Evolutionary conservation across 495 filamentous ascomycete genomes (phyloP), one percentile per base, ranked within the genome.

Genomic region (Penicillium ucsense): DNA sequence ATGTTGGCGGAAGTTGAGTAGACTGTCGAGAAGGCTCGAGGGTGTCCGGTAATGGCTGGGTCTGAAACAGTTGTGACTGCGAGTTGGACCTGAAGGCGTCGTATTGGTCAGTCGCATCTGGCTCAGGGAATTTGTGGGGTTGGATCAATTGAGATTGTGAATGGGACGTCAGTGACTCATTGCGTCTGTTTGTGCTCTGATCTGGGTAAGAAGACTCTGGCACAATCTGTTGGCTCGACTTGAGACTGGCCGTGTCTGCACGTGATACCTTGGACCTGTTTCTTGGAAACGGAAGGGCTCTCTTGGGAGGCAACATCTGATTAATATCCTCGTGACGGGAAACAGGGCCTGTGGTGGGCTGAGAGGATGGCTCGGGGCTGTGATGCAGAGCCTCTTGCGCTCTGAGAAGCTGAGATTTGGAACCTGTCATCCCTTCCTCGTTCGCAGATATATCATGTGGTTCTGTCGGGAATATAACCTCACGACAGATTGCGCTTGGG

Each of bases 301-400:
- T 50, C 45, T 62, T 71, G n/a, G 74, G 74, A 12, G 74, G 74
- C 6, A 74, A 54, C 48, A 67, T 59, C 32, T 68, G 58, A 37
- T 68, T 60, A 0, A 73, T 54, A 12, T 55, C 43, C 38, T 66
- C 51, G 11, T 62, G 58, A 34, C 64, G 57, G 31, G 44, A 59
- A 8, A 49, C 47, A 28, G 52, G 51, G 8, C 54, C 36, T 6
- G 60, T 52, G 3, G 53, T 48, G 4, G 54, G 34, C 29, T 36
- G 40, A 27, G 12, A 32, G 8, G 35, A 5, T 35, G 0, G 20
- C 31, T 33, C 20, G 20, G 20, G 20, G 20, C 20, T 20, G 20
- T 20, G 20, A 20, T 20, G 1, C 20, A 20, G 20, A 20, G 20
- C 20, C 20, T 20, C 20, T 20, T 20, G 20, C 20, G 20, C 20